A percentile compares a stretch with the other conserved stretches of the same genome.
These are phyloP conservation scores for Houttuynia cordata DNA, from an alignment of 164 flowering plant species.

Conservation along the genomic window DNA sequence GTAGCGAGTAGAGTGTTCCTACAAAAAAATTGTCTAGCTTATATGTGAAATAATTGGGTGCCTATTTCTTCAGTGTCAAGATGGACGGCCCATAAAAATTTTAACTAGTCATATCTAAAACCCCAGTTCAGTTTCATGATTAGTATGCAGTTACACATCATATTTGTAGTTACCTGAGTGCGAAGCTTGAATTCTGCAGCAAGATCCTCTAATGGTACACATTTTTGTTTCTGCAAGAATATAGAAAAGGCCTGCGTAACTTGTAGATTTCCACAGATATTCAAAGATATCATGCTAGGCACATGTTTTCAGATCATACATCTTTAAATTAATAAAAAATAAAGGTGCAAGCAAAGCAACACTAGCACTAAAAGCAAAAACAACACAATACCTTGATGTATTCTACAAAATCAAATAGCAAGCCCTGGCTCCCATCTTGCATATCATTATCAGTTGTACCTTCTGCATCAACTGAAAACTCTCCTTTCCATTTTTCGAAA, in stretches of 20 bases:
- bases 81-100: too few species aligned
- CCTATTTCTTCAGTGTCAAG: too few species aligned
- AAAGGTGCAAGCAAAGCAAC: background rate
- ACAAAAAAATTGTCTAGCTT: too few species aligned
- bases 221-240: slow-evolving; percentile 77
- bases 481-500: slow-evolving; percentile 97
- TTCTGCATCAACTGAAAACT: slow-evolving; percentile 86
- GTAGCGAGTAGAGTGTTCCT: too few species aligned
- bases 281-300: background rate
- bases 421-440: slow-evolving; percentile 71
- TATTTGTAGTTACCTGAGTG: slow-evolving; percentile 60
- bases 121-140: background rate
- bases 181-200: slow-evolving; percentile 93
- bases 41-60: too few species aligned
- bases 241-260: background rate
- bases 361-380: background rate
- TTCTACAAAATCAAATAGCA: slow-evolving; percentile 86
- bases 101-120: too few species aligned
- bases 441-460: slow-evolving; percentile 79
- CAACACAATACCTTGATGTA: slow-evolving; percentile 62
- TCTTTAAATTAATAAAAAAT: background rate
- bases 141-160: background rate
- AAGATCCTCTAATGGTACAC: slow-evolving; percentile 91
- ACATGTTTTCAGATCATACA: too few species aligned
- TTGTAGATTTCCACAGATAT: background rate